These are phyloP conservation scores for Heteromeles arbutifolia DNA, from an alignment of 306 rosid species.

Conservation along the genomic window DNA sequence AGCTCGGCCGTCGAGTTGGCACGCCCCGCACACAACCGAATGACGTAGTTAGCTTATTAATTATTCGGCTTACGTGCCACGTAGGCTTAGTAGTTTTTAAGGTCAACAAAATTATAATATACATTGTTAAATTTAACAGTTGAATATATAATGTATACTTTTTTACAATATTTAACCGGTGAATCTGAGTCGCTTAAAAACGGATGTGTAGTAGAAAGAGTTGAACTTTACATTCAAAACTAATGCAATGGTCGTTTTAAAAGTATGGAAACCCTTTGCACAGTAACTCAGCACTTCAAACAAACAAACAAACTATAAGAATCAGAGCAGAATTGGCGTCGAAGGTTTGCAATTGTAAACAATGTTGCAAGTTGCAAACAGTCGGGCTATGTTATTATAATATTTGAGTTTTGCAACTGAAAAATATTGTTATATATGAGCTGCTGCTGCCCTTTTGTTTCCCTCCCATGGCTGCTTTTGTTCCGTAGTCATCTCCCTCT, in stretches of 20 bases:
- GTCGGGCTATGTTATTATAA: not conserved
- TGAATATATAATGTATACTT: too few relatives aligned
- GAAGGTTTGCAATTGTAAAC: not conserved
- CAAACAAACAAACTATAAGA: not conserved
- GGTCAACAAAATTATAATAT: too few relatives aligned
- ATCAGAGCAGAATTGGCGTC: not conserved
- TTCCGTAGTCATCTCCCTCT: not conserved
- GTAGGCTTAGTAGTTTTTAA: too few relatives aligned
- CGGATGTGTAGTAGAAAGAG: not conserved
- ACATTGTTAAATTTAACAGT: too few relatives aligned
- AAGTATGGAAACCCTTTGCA: not conserved
- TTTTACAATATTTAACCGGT: too few relatives aligned
- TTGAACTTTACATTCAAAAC: not conserved
- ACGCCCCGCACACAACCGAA: too few relatives aligned
- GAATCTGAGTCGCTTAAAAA: too few relatives aligned
- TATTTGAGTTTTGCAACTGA: not conserved
- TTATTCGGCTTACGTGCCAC: too few relatives aligned
- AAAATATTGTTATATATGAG: not conserved
- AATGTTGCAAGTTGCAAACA: not conserved
- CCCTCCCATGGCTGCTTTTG: not conserved
- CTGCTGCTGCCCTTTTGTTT: not conserved
- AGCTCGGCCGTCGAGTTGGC: too few relatives aligned
- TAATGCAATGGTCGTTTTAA: not conserved
- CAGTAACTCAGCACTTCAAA: not conserved
- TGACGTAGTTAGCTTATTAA: too few relatives aligned